Evolutionary conservation across 768 basidiomycete genomes (phyloP), one percentile per base, ranked within the genome.

Genomic region (Amanita thiersii): DNA sequence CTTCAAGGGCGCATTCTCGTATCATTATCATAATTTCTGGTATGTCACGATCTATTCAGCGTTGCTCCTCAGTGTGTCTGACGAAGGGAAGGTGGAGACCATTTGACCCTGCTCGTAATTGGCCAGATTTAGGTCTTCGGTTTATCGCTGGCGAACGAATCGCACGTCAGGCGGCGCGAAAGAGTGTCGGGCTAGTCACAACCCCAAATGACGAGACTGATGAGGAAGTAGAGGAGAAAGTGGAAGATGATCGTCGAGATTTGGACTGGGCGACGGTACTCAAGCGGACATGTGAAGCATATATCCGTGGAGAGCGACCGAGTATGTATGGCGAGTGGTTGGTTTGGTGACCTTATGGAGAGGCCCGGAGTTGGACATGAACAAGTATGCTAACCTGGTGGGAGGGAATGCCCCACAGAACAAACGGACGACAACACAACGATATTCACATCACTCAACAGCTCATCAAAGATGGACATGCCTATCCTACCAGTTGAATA

Each of bases 11-110:
- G 88, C 94, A 3, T 97, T 81, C 57, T 92, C 87, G 1, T 98
- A 98, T 59, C 92, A 97, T 60, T 97, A 86, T 64, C 93, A 98
- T 57, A 93, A 92, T 57, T 87, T 77, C 62, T 92, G 90, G 90
- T 86, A 41, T 40, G 77, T 56, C 5, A 2, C 34, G 40, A 5
- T 15, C 17, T 40, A 29, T 39, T 19, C 23, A 10, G 15, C 20
- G 5, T 34, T 33, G 28, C 28, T 30, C 24, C 38, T 37, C 23
- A 25, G 28, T 46, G 36, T 42, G 46, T 24, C 39, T 49, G 23
- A 35, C 21, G 11, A 29, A 30, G 30, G 19, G 19, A 37, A 93
- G 92, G 92, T 96, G 94, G 94, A 81, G 85, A 49, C 87, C 93
- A 3, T 96, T 97, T 52, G 94, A 99, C 60, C 74, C 86, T 1